Conservation (phyloP, 139 green algal genomes). For the Limnomonas spitsbergensis region DNA sequence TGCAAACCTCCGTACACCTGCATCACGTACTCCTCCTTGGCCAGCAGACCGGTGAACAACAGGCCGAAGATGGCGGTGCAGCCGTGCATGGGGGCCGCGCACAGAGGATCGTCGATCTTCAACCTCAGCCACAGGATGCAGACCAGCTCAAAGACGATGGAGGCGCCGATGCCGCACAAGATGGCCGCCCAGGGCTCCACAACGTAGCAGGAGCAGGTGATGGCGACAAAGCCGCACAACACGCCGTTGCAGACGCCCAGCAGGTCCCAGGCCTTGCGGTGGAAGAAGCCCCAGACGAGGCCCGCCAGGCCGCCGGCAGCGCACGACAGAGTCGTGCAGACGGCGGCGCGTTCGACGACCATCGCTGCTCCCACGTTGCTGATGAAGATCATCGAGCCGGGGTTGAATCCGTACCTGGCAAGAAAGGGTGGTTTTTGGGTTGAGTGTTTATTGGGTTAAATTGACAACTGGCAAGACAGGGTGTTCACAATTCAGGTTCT, state of each 20-base stretch:
- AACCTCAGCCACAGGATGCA: slow-evolving; percentile 34
- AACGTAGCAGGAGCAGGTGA: slow-evolving; percentile 60
- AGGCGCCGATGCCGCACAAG: slow-evolving; percentile 67
- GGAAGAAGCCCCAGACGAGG: neutral
- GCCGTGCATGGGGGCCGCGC: slow-evolving; percentile 68
- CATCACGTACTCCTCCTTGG: slow-evolving; percentile 45
- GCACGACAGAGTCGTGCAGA: slow-evolving; percentile 81
- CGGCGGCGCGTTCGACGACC: slow-evolving; percentile 45
- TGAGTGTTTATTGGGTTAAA: too few species aligned
- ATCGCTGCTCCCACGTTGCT: neutral
- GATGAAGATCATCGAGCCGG: slow-evolving; percentile 63
- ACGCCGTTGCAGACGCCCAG: slow-evolving; percentile 64
- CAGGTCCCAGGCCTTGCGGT: slow-evolving; percentile 79
- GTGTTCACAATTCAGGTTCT: too few species aligned
- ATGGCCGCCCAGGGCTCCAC: slow-evolving; percentile 82
- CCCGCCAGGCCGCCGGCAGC: slow-evolving; percentile 48
- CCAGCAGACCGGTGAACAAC: slow-evolving; percentile 46
- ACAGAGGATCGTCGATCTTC: slow-evolving; percentile 65
- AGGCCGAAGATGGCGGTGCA: slow-evolving; percentile 56
- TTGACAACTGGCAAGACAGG: too few species aligned
- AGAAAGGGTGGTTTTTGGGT: too few species aligned
- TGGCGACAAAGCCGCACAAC: slow-evolving; percentile 70
- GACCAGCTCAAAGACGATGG: slow-evolving; percentile 13
- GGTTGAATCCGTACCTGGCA: slow-evolving; percentile 85
- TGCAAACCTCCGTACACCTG: slow-evolving; percentile 57